Percentiles rank a stretch among this genome's conserved stretches.
Conservation (phyloP, 192 early-diverging fungal species). For the Linderina pennispora region DNA sequence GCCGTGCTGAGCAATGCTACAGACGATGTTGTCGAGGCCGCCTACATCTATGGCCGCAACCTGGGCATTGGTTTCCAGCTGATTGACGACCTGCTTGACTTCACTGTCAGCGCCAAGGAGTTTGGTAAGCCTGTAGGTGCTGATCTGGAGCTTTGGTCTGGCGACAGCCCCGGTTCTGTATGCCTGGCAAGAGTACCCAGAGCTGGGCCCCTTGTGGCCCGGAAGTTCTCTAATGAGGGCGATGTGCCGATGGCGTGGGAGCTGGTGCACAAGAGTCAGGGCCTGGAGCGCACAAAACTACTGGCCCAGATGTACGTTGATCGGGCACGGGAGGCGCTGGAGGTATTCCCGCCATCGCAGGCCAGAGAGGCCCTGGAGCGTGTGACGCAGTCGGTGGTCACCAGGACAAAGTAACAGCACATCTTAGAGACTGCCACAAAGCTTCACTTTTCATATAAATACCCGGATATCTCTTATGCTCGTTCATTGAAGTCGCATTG, state of each 20-base stretch:
- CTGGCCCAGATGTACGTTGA: constrained; percentile 72
- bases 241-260: constrained; percentile 74
- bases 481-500: no score
- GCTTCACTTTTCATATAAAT: not conserved
- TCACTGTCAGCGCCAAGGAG: constrained; percentile 64
- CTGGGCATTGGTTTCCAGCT: constrained; percentile 94
- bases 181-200: constrained; percentile 83
- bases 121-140: constrained; percentile 91
- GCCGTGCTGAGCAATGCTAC: constrained; percentile 78
- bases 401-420: constrained; percentile 73
- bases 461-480: not conserved
- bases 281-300: constrained; percentile 67
- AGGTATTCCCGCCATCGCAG: constrained; percentile 60
- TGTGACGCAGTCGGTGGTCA: constrained; percentile 75
- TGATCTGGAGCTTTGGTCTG: constrained; percentile 78
- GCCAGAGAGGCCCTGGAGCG: constrained; percentile 74
- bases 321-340: constrained; percentile 63
- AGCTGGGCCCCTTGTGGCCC: constrained; percentile 80
- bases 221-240: constrained; percentile 71
- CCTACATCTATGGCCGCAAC: constrained; percentile 84
- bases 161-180: constrained; percentile 93
- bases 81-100: constrained; percentile 90
- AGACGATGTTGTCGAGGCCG: constrained; percentile 64
- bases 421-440: no score
- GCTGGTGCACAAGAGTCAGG: constrained; percentile 72